Evolutionary conservation across 2,329 filamentous ascomycete genomes (phyloP).

Genomic region (Pseudocercospora eumusae): DNA sequence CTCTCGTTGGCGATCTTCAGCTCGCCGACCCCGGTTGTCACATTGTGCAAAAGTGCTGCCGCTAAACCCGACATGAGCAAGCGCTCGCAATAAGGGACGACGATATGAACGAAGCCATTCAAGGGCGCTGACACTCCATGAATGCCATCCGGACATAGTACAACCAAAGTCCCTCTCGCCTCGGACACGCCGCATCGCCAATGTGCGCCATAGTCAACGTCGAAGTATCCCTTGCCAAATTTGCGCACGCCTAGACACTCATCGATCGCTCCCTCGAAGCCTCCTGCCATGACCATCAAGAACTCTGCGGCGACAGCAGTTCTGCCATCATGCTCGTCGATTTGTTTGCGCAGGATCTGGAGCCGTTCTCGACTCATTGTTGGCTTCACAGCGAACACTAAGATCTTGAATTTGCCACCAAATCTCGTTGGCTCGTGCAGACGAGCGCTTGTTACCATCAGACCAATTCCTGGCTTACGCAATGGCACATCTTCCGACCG

Average conservation of each 20-base stretch:
- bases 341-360: constrained; percentile 2
- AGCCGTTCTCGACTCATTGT: background rate
- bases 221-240: constrained; percentile 44
- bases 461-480: constrained; percentile 29
- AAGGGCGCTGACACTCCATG: constrained; percentile 15
- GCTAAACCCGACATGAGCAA: constrained; percentile 1
- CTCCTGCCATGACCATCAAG: constrained; percentile 34
- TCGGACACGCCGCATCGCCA: constrained; percentile 37
- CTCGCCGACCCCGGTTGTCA: constrained; percentile 15
- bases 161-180: constrained; percentile 34
- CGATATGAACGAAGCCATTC: constrained; percentile 10
- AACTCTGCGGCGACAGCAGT: constrained; percentile 27
- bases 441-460: constrained; percentile 20
- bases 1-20: constrained; percentile 16
- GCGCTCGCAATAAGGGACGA: constrained; percentile 17
- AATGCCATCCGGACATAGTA: constrained; percentile 41
- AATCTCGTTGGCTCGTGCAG: constrained; percentile 31
- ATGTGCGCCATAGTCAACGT: constrained; percentile 29
- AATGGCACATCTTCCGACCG: constrained; percentile 33
- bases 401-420: constrained; percentile 32
- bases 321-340: constrained; percentile 12
- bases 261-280: constrained; percentile 41
- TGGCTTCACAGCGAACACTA: constrained; percentile 31
- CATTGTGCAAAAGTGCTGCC: constrained; percentile 7
- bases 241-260: constrained; percentile 39